Evolutionary conservation across 2,329 filamentous ascomycete genomes (phyloP).

Genomic region (Paraphoma sp.): DNA sequence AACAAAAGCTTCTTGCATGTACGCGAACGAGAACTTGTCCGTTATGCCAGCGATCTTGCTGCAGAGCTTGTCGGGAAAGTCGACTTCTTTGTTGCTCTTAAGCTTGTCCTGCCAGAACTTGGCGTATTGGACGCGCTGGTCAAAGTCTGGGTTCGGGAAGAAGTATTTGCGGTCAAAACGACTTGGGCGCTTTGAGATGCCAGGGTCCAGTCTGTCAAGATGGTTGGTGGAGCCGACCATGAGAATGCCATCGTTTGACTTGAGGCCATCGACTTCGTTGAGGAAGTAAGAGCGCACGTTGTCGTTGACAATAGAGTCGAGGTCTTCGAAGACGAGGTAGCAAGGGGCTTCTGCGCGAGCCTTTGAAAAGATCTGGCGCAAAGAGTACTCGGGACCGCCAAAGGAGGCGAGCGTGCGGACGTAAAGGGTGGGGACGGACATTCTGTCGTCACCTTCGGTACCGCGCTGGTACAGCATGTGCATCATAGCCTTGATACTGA

Average conservation of each 20-base stretch:
- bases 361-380: slow-evolving; percentile 50
- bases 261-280: slow-evolving; percentile 75
- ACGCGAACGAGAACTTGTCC: slow-evolving; percentile 54
- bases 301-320: slow-evolving; percentile 70
- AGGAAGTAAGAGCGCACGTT: slow-evolving; percentile 71
- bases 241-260: slow-evolving; percentile 73
- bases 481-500: slow-evolving; percentile 75
- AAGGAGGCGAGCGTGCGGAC: slow-evolving; percentile 59
- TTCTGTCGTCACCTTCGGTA: slow-evolving; percentile 35
- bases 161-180: slow-evolving; percentile 58
- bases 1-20: slow-evolving; percentile 55
- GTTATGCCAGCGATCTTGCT: slow-evolving; percentile 50
- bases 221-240: slow-evolving; percentile 72
- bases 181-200: slow-evolving; percentile 58
- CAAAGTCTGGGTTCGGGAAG: slow-evolving; percentile 49
- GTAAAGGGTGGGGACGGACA: slow-evolving; percentile 60
- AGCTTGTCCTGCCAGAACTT: slow-evolving; percentile 55
- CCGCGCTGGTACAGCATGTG: slow-evolving; percentile 64
- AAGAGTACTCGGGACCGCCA: slow-evolving; percentile 62
- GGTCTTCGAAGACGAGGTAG: slow-evolving; percentile 74
- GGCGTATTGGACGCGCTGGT: slow-evolving; percentile 51
- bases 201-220: slow-evolving; percentile 70
- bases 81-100: slow-evolving; percentile 43
- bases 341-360: slow-evolving; percentile 70
- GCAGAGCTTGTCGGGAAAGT: slow-evolving; percentile 52